Base-by-base conservation (phyloP, 2,329 filamentous ascomycete species). In the Grosmannia huntii region DNA sequence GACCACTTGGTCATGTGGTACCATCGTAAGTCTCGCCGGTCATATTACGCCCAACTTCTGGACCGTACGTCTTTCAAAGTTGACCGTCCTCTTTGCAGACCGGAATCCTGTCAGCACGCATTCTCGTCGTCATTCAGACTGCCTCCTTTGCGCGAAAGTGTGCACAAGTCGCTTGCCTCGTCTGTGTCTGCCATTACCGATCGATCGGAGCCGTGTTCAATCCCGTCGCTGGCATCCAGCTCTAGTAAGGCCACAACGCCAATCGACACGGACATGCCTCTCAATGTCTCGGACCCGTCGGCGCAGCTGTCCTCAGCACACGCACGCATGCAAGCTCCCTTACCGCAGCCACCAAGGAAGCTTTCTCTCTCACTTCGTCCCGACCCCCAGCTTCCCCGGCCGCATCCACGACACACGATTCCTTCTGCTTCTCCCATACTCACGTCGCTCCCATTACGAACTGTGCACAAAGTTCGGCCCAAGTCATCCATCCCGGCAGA, bases 401-500 rank as follows among this genome's bases (percentile, higher is more conserved):
- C 25, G 25, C 53, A 36, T 6, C 21, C 23, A 16, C 53, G 2
- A 16, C 21, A 53, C 4, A 53, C 31, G 19, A 16, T 5, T 33
- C 21, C n/a, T 52, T 12, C 31, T 12, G 5, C 31, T 7, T 36
- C 51, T 11, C 27, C 53, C 28, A 6, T 27, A 6, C 3, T 11
- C 14, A 5, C 48, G 3, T 27, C 49, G 16, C 27, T 44, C 7
- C 11, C 54, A 12, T 27, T n/a, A 10, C 58, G 56, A 4, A 21
- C 28, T 1, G 14, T 33, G 1, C 36, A 79, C 68, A 81, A 84
- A 65, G 81, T 87, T 60, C 81, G 80, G 48, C 86, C 90, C 14
- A 90, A 84, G 65, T 88, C 89, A 9, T 95, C 92, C 19, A 91
- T 99, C 66, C 91, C 92, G 19, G 75, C 81, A 58, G 81, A 87